Evolutionary conservation across 2,329 filamentous ascomycete genomes (phyloP).

Genomic region (Nigrospora sphaerica): DNA sequence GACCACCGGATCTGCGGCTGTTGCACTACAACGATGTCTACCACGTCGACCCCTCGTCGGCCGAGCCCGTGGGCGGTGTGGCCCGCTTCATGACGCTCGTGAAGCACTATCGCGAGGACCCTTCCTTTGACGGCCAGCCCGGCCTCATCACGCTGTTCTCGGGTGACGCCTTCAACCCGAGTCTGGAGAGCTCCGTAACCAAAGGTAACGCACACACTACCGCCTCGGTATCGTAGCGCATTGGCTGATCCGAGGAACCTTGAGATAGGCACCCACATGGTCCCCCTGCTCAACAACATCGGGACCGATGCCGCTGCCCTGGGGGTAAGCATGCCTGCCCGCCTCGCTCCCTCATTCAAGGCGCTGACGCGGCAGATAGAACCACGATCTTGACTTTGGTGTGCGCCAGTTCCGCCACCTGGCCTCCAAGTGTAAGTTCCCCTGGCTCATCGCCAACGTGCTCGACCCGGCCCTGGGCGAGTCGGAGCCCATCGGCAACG

Average conservation of each 20-base stretch:
- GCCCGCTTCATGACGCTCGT: slow-evolving; percentile 73
- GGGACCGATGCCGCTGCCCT: slow-evolving; percentile 76
- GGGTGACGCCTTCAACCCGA: slow-evolving; percentile 88
- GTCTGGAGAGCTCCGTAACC: slow-evolving; percentile 79
- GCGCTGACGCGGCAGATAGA: slow-evolving; percentile 36
- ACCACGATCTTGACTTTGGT: slow-evolving; percentile 91
- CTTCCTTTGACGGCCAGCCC: slow-evolving; percentile 55
- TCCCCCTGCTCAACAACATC: slow-evolving; percentile 72
- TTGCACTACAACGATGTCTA: slow-evolving; percentile 94
- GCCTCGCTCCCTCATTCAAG: too few relatives aligned
- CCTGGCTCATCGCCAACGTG: slow-evolving; percentile 86
- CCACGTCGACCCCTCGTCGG: slow-evolving; percentile 68
- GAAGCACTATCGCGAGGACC: slow-evolving; percentile 63
- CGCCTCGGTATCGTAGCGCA: neutral
- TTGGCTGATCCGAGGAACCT: neutral
- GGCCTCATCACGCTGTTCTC: slow-evolving; percentile 75
- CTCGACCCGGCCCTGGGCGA: slow-evolving; percentile 76
- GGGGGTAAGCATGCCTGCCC: slow-evolving; percentile 49
- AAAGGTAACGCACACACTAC: slow-evolving; percentile 51
- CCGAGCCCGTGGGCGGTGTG: slow-evolving; percentile 77
- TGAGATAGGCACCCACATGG: slow-evolving; percentile 69
- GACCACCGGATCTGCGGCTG: slow-evolving; percentile 66
- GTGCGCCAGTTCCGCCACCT: slow-evolving; percentile 73
- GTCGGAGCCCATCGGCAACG: slow-evolving; percentile 67
- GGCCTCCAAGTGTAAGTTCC: slow-evolving; percentile 69